A percentile compares a stretch with the other conserved stretches of the same genome.
phyloP scores from a whole-genome alignment of 495 filamentous ascomycete species.

The Lepidopterella palustris region DNA sequence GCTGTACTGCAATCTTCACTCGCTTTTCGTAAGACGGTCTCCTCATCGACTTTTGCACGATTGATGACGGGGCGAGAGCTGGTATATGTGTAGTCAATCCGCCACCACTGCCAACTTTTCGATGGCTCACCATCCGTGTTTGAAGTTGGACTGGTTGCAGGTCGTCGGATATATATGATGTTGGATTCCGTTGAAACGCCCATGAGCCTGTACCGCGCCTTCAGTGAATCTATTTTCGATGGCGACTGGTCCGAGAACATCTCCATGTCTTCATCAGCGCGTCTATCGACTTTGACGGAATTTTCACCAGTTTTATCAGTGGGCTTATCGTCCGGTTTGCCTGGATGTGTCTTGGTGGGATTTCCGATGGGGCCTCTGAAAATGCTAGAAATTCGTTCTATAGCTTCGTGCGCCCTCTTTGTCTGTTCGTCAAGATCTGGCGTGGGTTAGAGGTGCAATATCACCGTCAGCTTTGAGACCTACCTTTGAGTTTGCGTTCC shows the following conservation, averaged over 20 bases:
- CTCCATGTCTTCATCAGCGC: background rate
- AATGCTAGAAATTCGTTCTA: slow-evolving; percentile 46
- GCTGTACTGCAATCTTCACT: slow-evolving; percentile 15
- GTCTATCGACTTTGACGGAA: background rate
- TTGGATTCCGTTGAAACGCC: slow-evolving; percentile 20
- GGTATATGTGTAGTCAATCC: slow-evolving; percentile 15
- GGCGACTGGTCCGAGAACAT: too few relatives aligned
- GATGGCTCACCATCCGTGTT: background rate
- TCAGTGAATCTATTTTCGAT: background rate
- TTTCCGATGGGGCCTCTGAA: slow-evolving; percentile 36
- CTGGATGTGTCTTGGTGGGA: background rate
- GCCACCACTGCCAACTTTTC: slow-evolving; percentile 17
- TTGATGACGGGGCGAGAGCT: slow-evolving; percentile 8
- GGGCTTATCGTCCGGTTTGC: background rate
- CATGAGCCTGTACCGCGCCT: slow-evolving; percentile 5
- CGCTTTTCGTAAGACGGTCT: slow-evolving; percentile 16
- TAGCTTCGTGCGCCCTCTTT: slow-evolving; percentile 41
- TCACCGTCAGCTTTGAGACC: background rate
- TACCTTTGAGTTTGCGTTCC: slow-evolving; percentile 39
- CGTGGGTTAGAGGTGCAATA: background rate
- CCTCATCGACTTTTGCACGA: slow-evolving; percentile 5
- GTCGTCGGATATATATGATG: slow-evolving; percentile 16
- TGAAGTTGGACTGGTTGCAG: background rate
- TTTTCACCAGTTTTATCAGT: background rate
- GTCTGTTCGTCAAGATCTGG: slow-evolving; percentile 50